Evolutionary conservation across 2,329 filamentous ascomycete species (phyloP).

Genomic region (Aspergillus sp.): DNA sequence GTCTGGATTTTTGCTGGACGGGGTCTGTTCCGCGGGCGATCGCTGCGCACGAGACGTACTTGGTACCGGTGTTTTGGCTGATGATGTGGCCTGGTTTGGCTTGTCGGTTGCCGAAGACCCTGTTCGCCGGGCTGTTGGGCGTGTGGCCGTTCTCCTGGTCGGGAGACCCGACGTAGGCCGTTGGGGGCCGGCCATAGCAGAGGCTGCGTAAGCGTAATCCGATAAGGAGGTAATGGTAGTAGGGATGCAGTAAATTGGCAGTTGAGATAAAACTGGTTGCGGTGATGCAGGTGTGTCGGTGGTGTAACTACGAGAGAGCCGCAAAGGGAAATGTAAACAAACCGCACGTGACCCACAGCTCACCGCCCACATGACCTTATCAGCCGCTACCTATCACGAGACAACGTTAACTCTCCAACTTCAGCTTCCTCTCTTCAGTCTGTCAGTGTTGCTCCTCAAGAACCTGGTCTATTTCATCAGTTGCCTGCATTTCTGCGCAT

Average conservation of each 20-base stretch:
- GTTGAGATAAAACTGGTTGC: too few species aligned
- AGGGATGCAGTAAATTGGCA: too few species aligned
- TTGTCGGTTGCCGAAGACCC: conserved; percentile 45
- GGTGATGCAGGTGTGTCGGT: too few species aligned
- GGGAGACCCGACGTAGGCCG: conserved; percentile 41
- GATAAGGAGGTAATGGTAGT: too few species aligned
- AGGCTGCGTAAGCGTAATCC: too few species aligned
- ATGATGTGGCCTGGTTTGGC: conserved; percentile 61
- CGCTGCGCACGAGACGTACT: conserved; percentile 28
- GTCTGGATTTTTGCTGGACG: conserved; percentile 73
- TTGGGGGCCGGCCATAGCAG: conserved; percentile 46
- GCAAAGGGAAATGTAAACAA: conserved; percentile 26
- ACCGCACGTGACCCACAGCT: conserved; percentile 6
- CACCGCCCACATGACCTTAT: conserved; percentile 9
- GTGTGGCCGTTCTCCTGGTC: conserved; percentile 42
- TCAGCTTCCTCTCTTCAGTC: too few species aligned
- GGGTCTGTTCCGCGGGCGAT: conserved; percentile 38
- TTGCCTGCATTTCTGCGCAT: background rate
- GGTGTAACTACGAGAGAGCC: conserved; percentile 3
- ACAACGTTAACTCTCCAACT: too few species aligned
- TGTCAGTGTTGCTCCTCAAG: too few species aligned
- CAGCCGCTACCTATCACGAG: conserved; percentile 1
- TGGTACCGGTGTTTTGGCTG: conserved; percentile 49
- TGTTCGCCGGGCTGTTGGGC: conserved; percentile 43
- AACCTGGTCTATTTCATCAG: too few species aligned